Base-by-base conservation (phyloP, 31 red algal genomes). In the Odonthalia washingtoniensis region DNA sequence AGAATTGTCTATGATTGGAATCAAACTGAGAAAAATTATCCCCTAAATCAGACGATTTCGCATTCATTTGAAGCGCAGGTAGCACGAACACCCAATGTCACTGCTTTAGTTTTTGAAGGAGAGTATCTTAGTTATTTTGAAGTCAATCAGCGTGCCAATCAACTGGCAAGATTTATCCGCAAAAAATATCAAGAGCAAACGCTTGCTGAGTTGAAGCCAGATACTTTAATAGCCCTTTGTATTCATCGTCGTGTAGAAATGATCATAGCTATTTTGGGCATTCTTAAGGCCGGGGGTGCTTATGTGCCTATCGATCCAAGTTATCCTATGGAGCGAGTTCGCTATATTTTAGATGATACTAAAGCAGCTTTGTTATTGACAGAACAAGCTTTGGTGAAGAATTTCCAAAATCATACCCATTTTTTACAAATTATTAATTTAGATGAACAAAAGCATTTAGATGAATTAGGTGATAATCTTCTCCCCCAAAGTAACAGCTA, bases 291-390 rank as follows among this genome's bases (percentile, higher is more conserved):
- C 21, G 80, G 80, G 21, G 80, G 65, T 43, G 41, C 66, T 43
- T 84, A 84, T 73, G 80, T 84, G 30, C 80, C 80, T 38, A 62
- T 84, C 24, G 80, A 84, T 49, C 80, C 80, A 41, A 44, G 5
- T 73, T 73, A 40, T 27, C 80, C 80, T 3, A 5, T 4, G 3
- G 38, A 73, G 12, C 80, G 80, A 5, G 3, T 84, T 72, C 28
- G 36, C 3, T 70, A 41, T 32, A 74, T 84, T 30, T 39, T 84
- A 39, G 31, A 74, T n/a, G 80, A 84, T 74, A 65, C 80, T 28
- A 40, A 76, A 39, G 72, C 72, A 41, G 72, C 35, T 45, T 76
- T 39, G 27, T 76, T 76, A 76, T 31, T 76, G 35, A 76, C 72
- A 39, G 27, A 76, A 76, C 26, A 34, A 76, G 37, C 72, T 38